These are phyloP conservation scores for Saccharomyces uvarum DNA, from an alignment of 1,139 yeast genomes.

Conservation along the genomic window DNA sequence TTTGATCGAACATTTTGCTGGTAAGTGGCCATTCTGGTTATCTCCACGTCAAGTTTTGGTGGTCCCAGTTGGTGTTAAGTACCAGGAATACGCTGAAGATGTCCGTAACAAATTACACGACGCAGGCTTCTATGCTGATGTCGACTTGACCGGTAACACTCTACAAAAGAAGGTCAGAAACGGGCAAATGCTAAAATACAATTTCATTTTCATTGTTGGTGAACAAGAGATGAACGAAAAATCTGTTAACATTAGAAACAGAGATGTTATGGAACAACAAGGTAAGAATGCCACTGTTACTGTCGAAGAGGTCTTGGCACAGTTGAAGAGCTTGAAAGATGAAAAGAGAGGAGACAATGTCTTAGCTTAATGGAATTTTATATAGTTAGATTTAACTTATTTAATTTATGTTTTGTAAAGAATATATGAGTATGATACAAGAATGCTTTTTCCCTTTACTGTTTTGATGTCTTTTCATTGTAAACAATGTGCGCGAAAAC, in stretches of 20 bases:
- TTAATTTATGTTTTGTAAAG: not conserved
- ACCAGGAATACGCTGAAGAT: conserved; percentile 76
- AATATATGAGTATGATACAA: not conserved
- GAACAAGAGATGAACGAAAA: conserved; percentile 75
- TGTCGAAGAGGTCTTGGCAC: conserved; percentile 61
- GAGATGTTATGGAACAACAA: conserved; percentile 81
- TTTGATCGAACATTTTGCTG: conserved; percentile 92
- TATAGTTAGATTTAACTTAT: not conserved
- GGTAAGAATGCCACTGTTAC: conserved; percentile 79
- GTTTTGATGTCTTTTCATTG: not conserved
- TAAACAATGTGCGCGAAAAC: not conserved
- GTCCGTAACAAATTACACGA: conserved; percentile 60
- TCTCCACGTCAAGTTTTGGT: conserved; percentile 94
- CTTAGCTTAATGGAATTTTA: conserved; percentile 15
- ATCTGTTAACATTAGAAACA: conserved; percentile 84
- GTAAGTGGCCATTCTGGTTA: conserved; percentile 99
- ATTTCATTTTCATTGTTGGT: conserved; percentile 92
- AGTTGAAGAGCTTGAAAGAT: conserved; percentile 54
- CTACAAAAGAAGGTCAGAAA: conserved; percentile 93
- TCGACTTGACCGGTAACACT: conserved; percentile 87
- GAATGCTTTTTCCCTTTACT: not conserved
- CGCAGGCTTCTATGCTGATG: conserved; percentile 81
- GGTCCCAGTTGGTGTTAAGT: conserved; percentile 92
- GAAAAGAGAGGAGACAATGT: conserved; percentile 64
- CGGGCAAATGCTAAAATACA: conserved; percentile 87